phyloP scores from a whole-genome alignment of 192 early-diverging fungal species.

The Dissophora globulifera region DNA sequence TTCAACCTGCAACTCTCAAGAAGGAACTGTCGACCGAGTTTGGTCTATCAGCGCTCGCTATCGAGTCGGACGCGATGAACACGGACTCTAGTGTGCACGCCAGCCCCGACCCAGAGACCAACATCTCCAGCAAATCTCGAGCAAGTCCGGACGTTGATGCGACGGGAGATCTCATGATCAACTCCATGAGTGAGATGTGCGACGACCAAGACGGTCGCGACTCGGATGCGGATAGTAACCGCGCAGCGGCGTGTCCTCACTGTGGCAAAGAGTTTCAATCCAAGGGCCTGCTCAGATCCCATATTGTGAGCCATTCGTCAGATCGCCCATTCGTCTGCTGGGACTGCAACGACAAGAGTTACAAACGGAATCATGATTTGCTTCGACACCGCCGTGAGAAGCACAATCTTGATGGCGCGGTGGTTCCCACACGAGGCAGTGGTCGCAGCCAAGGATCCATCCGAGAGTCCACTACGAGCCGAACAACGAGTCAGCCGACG shows the following conservation, averaged over 20 bases:
- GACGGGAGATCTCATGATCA: background rate
- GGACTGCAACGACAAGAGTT: slow-evolving; percentile 36
- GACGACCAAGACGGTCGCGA: slow-evolving; percentile 17
- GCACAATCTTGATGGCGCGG: slow-evolving; percentile 26
- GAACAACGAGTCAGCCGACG: slow-evolving; percentile 3
- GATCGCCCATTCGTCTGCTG: slow-evolving; percentile 41
- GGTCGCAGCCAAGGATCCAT: slow-evolving; percentile 1
- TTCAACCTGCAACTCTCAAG: slow-evolving; percentile 1
- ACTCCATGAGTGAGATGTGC: background rate
- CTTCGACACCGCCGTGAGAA: slow-evolving; percentile 43
- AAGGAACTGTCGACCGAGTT: background rate
- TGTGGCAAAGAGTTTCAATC: slow-evolving; percentile 34
- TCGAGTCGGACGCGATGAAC: background rate
- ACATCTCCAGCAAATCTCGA: background rate
- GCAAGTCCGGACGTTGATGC: background rate
- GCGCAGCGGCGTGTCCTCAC: slow-evolving; percentile 15
- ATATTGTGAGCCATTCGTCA: slow-evolving; percentile 33
- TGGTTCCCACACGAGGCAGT: slow-evolving; percentile 19
- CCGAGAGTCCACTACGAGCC: background rate
- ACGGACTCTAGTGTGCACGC: background rate
- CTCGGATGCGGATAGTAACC: slow-evolving; percentile 7
- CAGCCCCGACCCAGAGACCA: slow-evolving; percentile 3
- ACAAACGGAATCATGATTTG: slow-evolving; percentile 51
- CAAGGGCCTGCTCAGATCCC: slow-evolving; percentile 37
- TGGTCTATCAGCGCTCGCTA: background rate